These are phyloP conservation scores for Panicum virgatum DNA, from an alignment of 202 grass and related monocot species.

Conservation along the genomic window DNA sequence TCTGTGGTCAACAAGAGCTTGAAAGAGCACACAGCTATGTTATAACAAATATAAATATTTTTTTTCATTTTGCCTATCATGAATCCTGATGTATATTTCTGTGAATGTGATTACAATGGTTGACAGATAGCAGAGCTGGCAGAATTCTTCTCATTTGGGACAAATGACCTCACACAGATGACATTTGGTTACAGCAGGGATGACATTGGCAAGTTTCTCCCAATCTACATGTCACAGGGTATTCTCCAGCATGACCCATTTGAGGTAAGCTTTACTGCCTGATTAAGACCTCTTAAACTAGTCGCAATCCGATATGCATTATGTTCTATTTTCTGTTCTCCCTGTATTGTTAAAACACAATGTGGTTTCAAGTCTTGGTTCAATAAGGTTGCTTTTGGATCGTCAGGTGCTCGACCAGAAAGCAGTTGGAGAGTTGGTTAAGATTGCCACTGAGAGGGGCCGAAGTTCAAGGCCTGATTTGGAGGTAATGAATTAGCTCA, in stretches of 20 bases:
- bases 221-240: constrained; percentile 75
- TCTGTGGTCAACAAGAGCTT: neutral
- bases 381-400: neutral
- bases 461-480: constrained; percentile 58
- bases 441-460: constrained; percentile 79
- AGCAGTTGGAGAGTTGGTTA: constrained; percentile 76
- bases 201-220: constrained; percentile 86
- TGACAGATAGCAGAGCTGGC: constrained; percentile 60
- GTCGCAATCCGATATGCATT: constrained; percentile 16
- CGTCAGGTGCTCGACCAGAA: constrained; percentile 80
- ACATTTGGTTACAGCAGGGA: constrained; percentile 97
- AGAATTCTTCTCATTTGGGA: constrained; percentile 72
- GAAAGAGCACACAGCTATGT: neutral
- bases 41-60: neutral
- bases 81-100: constrained; percentile 3
- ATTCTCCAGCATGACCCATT: constrained; percentile 96
- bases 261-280: constrained; percentile 57
- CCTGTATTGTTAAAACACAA: constrained; percentile 35
- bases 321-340: constrained; percentile 30
- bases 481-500: constrained; percentile 12
- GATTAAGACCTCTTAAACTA: neutral
- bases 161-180: constrained; percentile 97
- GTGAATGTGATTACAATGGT: constrained; percentile 12
- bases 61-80: neutral
- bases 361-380: neutral